Percentiles rank a stretch among this genome's conserved stretches.
Conservation (phyloP, 1,139 yeast species). For the Yarrowia galli region DNA sequence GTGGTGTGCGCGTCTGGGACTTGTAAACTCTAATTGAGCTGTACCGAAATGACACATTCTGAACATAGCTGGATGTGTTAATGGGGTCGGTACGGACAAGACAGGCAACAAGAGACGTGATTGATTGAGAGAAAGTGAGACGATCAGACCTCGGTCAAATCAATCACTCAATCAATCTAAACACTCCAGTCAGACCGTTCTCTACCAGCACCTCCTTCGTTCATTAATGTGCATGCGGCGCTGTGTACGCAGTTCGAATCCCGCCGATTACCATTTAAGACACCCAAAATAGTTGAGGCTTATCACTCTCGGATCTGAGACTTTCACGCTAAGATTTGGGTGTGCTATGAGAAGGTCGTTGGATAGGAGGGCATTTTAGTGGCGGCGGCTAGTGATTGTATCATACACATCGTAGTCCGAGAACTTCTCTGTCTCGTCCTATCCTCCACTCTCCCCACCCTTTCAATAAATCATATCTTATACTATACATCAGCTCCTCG, state of each 20-base stretch:
- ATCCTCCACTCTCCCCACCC: neutral
- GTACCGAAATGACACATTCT: neutral
- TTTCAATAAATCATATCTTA: constrained; percentile 15
- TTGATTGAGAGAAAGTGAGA: neutral
- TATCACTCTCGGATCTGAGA: constrained; percentile 7
- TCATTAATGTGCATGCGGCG: neutral
- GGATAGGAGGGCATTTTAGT: no score
- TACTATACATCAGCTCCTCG: constrained; percentile 1
- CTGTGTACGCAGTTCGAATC: neutral
- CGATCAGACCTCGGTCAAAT: no score
- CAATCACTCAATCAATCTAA: no score
- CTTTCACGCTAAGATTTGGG: neutral
- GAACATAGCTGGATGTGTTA: neutral
- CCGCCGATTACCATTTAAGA: neutral
- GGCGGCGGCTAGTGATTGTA: no score
- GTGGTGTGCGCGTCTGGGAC: constrained; percentile 33
- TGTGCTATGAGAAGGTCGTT: no score
- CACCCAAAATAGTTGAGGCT: neutral
- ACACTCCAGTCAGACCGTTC: no score
- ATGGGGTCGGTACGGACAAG: no score
- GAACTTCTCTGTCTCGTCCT: neutral
- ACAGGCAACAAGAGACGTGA: no score
- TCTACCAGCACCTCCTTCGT: neutral
- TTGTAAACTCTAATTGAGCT: constrained; percentile 3
- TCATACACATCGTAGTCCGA: no score